Base-by-base conservation (phyloP, 352 stramenopile species). In the Globisporangium spinosum region DNA sequence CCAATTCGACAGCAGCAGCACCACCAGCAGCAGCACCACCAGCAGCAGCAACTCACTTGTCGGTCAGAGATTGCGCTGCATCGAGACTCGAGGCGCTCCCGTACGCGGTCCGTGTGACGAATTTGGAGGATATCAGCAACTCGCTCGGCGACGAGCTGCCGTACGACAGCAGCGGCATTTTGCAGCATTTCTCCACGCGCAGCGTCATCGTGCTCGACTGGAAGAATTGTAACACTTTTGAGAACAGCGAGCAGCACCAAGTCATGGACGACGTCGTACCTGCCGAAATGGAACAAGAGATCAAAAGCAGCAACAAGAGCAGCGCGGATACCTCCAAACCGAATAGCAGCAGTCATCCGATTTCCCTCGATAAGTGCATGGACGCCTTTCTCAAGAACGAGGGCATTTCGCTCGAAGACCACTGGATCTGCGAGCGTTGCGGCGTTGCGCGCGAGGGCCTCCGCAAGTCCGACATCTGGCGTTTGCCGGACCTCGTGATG, bases 181-280 rank as follows among this genome's bases (percentile, higher is more conserved):
- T 95, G 20, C 78, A 88, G 62, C 77, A 92, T 60, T 91, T 94
- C 53, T 83, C 80, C 1, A 80, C 83, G 23, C 82, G 84, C 20
- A 91, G 85, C 70, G 82, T 95, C n/a, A 66, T 95, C 47, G 85
- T 85, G 13, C 51, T 95, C 12, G 85, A 95, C 67, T 95, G 87
- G 87, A 68, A 58, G 10, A 65, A 77, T 61, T 43, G 32, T 15
- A 45, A 56, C 23, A 32, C 7, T 2, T 74, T 64, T 27, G 56
- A 47, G 22, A 51, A 71, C 40, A 60, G 75, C 10, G 72, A 83
- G 5, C 77, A 82, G 38, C 55, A 49, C 1, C 43, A 22, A 51
- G 73, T 80, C 49, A 51, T 53, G 3, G 66, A 69, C 10, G 72
- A 83, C 34, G 82, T 85, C 0, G 62, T 69, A 8, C 69, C 79